These are phyloP conservation scores for Aspergillus nidulans DNA, from an alignment of 495 filamentous ascomycete genomes.

Conservation along the genomic window DNA sequence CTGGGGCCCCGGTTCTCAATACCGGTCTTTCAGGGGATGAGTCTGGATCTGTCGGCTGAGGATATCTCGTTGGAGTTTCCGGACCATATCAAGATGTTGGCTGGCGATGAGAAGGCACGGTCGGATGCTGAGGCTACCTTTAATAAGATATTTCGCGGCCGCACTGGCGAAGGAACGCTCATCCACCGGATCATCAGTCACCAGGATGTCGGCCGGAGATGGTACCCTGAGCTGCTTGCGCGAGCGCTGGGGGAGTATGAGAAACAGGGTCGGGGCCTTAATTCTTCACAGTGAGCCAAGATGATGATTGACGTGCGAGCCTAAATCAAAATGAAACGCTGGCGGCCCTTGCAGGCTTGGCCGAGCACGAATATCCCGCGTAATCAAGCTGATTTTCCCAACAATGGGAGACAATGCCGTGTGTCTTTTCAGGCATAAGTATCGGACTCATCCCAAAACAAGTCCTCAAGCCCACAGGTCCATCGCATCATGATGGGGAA, in stretches of 20 bases:
- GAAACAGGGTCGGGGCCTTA: background rate
- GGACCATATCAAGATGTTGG: conserved; percentile 50
- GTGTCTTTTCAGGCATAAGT: background rate
- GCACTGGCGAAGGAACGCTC: conserved; percentile 77
- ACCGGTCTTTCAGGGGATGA: conserved; percentile 91
- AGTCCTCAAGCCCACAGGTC: background rate
- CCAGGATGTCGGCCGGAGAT: conserved; percentile 79
- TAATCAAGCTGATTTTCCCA: conserved; percentile 4
- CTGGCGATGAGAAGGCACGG: conserved; percentile 36
- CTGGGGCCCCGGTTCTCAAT: conserved; percentile 74
- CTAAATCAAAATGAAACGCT: conserved; percentile 5
- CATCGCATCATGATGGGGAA: background rate
- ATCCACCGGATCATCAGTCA: conserved; percentile 83
- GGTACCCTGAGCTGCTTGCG: conserved; percentile 66
- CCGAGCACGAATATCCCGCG: conserved; percentile 10
- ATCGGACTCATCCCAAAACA: background rate
- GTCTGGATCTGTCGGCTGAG: conserved; percentile 75
- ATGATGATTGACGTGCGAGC: background rate
- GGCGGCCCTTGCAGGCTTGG: conserved; percentile 1
- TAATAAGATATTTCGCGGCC: conserved; percentile 42
- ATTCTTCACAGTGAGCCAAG: background rate
- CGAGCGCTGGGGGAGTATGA: conserved; percentile 28
- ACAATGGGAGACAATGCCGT: conserved; percentile 7
- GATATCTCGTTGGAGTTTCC: conserved; percentile 67
- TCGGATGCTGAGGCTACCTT: conserved; percentile 44